Conservation (phyloP, 805 yeast genomes). For the Hanseniaspora singularis region DNA sequence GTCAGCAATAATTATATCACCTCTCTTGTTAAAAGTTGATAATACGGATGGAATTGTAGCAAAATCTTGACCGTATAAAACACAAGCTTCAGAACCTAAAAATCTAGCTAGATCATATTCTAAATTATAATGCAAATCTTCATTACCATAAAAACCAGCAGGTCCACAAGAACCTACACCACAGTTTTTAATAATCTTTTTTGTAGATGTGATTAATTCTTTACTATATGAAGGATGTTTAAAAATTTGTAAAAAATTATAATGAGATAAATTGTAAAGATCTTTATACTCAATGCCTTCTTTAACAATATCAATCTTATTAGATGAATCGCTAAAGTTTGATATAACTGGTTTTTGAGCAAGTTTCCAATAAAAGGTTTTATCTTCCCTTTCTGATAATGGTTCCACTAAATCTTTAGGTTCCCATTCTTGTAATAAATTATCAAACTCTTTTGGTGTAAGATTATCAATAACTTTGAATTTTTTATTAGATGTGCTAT, state of each 20-base stretch:
- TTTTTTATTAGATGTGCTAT: slow-evolving; percentile 51
- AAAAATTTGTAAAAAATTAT: slow-evolving; percentile 60
- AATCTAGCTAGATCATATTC: slow-evolving; percentile 65
- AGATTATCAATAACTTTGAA: slow-evolving; percentile 29
- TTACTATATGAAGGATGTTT: slow-evolving; percentile 35
- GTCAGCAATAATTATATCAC: slow-evolving; percentile 85
- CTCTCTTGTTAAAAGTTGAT: slow-evolving; percentile 90
- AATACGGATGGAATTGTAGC: slow-evolving; percentile 76
- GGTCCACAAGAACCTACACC: slow-evolving; percentile 99
- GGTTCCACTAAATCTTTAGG: slow-evolving; percentile 71
- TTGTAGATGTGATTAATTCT: slow-evolving; percentile 20
- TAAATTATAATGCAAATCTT: slow-evolving; percentile 72
- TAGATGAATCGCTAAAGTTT: slow-evolving; percentile 3
- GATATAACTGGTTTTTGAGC: slow-evolving; percentile 21
- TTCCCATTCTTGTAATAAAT: slow-evolving; percentile 77
- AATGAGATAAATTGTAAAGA: slow-evolving; percentile 56
- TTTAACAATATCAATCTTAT: slow-evolving; percentile 18
- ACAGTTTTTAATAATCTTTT: slow-evolving; percentile 47
- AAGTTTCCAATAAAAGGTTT: slow-evolving; percentile 39
- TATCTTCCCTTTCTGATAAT: slow-evolving; percentile 34
- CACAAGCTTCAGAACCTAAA: slow-evolving; percentile 65
- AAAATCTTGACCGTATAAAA: slow-evolving; percentile 87
- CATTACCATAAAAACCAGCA: slow-evolving; percentile 92
- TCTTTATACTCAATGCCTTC: slow-evolving; percentile 17
- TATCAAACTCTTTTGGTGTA: slow-evolving; percentile 57